These are phyloP conservation scores for Emiliania huxleyi DNA, from an alignment of 78 protist species.

Conservation along the genomic window DNA sequence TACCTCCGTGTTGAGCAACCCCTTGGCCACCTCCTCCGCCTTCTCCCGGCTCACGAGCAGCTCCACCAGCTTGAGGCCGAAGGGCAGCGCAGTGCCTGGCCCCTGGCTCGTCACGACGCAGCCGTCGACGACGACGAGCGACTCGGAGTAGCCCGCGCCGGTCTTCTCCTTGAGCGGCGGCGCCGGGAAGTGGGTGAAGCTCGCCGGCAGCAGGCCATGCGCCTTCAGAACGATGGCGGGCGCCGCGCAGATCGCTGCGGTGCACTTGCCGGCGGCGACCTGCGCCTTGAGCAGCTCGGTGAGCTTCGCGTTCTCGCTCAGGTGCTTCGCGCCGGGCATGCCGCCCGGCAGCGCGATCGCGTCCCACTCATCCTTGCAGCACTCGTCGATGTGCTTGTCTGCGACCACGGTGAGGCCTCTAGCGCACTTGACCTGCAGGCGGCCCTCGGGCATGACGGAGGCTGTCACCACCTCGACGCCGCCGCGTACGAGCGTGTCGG, in stretches of 20 bases:
- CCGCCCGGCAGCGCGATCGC: neutral
- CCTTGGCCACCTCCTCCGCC: neutral
- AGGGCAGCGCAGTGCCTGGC: neutral
- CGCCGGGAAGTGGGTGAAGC: neutral
- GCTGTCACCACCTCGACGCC: slow-evolving; percentile 5
- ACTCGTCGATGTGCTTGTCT: neutral
- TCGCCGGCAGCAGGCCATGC: neutral
- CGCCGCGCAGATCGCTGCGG: slow-evolving; percentile 16
- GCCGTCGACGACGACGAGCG: neutral
- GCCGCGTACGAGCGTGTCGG: slow-evolving; percentile 9
- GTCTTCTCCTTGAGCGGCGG: neutral
- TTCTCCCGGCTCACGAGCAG: neutral
- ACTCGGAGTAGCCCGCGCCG: neutral
- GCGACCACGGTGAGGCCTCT: neutral
- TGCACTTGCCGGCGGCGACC: neutral
- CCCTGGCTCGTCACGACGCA: neutral
- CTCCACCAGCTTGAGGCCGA: neutral
- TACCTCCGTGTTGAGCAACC: too few relatives aligned
- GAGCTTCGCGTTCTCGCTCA: neutral
- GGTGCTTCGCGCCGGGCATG: slow-evolving; percentile 24
- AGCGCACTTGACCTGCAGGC: neutral
- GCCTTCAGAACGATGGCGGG: slow-evolving; percentile 12
- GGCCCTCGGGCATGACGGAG: neutral
- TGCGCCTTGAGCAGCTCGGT: neutral
- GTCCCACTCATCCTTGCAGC: neutral